Evolutionary conservation across 306 rosid species (phyloP), one percentile per base, ranked within the genome.

Genomic region (Prunus fruticosa): DNA sequence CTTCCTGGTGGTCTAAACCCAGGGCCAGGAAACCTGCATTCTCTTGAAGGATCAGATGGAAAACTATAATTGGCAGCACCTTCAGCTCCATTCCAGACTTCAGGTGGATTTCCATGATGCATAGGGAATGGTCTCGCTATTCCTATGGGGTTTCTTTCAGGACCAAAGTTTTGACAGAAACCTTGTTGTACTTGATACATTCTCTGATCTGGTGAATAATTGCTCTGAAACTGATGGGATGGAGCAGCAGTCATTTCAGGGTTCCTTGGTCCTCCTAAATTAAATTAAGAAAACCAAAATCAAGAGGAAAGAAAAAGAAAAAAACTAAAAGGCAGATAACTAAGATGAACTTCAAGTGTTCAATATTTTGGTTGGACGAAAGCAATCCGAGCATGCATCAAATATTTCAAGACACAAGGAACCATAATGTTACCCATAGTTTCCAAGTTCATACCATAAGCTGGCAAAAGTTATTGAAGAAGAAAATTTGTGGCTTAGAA

Each of bases 221-320:
- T 76, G 53, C 77, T 20, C 34, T 83, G 87, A 64, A 80, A 47
- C 73, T 83, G 87, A 78, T 89, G 90, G 75, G 63, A 18, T 9
- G 83, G 75, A 73, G 86, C 64, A 64, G 72, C 84, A 70, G 78
- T 49, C 88, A 83, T 74, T 79, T 75, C 88, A 43, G 84, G 65
- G 79, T 86, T 82, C 79, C 81, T 71, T 64, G 85, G 70, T 80
- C 78, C 97, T 87, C 83, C 85, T 79, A 77, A 76, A 61, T 80
- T 80, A 81, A 75, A 34, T 60, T 57, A 75, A 50, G 32, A 53
- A 51, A 73, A 54, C 63, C 62, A 15, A 72, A 75, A 67, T 85
- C 20, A 72, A 58, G 18, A 18, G 8, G 70, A 80, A 80, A 77
- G 22, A 46, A 41, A 74, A 80, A 73, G 67, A 54, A 22, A 76